A percentile compares a stretch with the other conserved stretches of the same genome.
phyloP scores from a whole-genome alignment of 495 filamentous ascomycete genomes.

The Tuber calosporum region DNA sequence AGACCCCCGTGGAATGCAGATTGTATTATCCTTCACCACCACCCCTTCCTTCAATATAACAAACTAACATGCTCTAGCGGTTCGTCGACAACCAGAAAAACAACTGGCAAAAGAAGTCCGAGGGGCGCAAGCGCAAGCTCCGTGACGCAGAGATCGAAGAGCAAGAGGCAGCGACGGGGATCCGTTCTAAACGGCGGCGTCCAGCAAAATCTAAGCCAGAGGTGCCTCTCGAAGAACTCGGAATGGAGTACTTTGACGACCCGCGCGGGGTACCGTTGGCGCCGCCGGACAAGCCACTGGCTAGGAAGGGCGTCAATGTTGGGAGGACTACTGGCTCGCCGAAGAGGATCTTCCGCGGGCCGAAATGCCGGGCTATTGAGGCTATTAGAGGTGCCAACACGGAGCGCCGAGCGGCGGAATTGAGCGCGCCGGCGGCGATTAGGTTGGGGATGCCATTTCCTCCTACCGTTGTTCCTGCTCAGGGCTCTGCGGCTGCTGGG shows the following conservation, averaged over 20 bases:
- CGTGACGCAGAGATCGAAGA: not conserved
- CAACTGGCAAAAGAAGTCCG: slow-evolving; percentile 37
- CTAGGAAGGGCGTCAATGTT: not conserved
- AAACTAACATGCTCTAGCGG: slow-evolving; percentile 20
- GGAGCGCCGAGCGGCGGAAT: not conserved
- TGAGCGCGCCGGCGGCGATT: not conserved
- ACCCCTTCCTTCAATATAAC: not conserved
- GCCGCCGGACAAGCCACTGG: not conserved
- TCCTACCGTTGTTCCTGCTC: not conserved
- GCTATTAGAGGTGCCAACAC: not conserved
- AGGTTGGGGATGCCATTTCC: not conserved
- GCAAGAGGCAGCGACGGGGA: not conserved
- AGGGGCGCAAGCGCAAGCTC: slow-evolving; percentile 29
- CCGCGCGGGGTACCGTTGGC: not conserved
- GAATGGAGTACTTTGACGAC: not conserved
- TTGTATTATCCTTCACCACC: slow-evolving; percentile 10
- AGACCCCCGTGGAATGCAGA: slow-evolving; percentile 36
- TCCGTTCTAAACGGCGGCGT: not conserved
- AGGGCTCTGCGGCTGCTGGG: not conserved
- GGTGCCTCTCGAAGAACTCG: not conserved
- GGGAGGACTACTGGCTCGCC: not conserved
- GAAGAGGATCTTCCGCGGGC: not conserved
- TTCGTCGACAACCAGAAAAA: slow-evolving; percentile 41
- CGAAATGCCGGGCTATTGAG: not conserved
- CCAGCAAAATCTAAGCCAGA: not conserved